Evolutionary conservation across 352 stramenopile species (phyloP).

Genomic region (Globisporangium spinosum): DNA sequence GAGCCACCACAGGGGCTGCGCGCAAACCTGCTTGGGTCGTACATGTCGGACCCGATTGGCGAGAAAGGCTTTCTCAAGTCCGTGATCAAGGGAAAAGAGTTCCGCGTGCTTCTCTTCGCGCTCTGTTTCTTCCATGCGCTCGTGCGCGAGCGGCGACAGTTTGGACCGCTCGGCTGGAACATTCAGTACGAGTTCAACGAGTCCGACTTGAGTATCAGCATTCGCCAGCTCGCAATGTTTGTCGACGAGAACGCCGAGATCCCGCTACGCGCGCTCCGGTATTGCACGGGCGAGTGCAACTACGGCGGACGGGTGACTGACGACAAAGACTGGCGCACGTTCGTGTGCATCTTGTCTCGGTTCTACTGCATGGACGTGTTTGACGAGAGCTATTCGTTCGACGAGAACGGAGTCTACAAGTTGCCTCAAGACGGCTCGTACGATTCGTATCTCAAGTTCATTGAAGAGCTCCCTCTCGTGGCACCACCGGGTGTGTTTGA

Average conservation of each 20-base stretch:
- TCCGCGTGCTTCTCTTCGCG: slow-evolving; percentile 87
- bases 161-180: slow-evolving; percentile 93
- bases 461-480: slow-evolving; percentile 85
- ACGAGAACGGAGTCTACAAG: slow-evolving; percentile 65
- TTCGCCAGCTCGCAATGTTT: slow-evolving; percentile 91
- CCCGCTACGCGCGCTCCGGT: slow-evolving; percentile 68
- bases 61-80: slow-evolving; percentile 88
- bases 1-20: slow-evolving; percentile 91
- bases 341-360: slow-evolving; percentile 64
- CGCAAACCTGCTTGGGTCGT: slow-evolving; percentile 90
- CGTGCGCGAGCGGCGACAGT: slow-evolving; percentile 90
- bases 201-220: slow-evolving; percentile 91
- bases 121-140: slow-evolving; percentile 92
- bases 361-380: slow-evolving; percentile 79
- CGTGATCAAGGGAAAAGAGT: slow-evolving; percentile 71
- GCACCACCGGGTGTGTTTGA: slow-evolving; percentile 91
- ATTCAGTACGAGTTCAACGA: slow-evolving; percentile 97
- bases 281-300: slow-evolving; percentile 85
- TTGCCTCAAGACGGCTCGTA: slow-evolving; percentile 73
- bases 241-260: slow-evolving; percentile 89
- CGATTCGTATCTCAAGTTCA: slow-evolving; percentile 76
- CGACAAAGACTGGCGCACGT: slow-evolving; percentile 77
- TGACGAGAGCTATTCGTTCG: slow-evolving; percentile 56
- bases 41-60: slow-evolving; percentile 89
- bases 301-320: slow-evolving; percentile 86